phyloP scores from a whole-genome alignment of 805 yeast species.

The Candida schatavii region DNA sequence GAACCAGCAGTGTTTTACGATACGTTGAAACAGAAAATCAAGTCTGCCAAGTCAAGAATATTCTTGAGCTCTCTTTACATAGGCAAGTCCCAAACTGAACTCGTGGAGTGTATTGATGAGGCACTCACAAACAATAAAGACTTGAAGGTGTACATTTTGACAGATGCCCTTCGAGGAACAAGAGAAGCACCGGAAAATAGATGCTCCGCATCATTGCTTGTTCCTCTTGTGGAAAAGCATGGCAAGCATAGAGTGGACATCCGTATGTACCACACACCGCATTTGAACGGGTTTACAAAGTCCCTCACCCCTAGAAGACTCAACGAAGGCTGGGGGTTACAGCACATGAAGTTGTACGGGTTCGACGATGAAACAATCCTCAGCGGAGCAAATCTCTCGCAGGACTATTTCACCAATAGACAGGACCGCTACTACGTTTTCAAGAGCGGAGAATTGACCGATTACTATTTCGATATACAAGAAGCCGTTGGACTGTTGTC shows the following conservation, averaged over 20 bases:
- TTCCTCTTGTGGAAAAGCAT: conserved; percentile 60
- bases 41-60: conserved; percentile 58
- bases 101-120: conserved; percentile 56
- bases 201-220: conserved; percentile 74
- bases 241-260: conserved; percentile 71
- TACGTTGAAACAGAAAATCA: conserved; percentile 60
- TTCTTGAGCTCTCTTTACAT: conserved; percentile 84
- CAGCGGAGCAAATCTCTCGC: conserved; percentile 87
- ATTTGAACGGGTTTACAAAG: conserved; percentile 65
- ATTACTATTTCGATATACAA: conserved; percentile 75
- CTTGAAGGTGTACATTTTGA: conserved; percentile 66
- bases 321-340: conserved; percentile 90
- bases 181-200: conserved; percentile 75
- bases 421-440: conserved; percentile 90
- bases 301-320: conserved; percentile 72
- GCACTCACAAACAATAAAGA: conserved; percentile 61
- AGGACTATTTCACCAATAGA: conserved; percentile 90
- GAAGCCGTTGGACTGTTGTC: conserved; percentile 65
- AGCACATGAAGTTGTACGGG: conserved; percentile 97
- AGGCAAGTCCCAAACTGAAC: conserved; percentile 78
- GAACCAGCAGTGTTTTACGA: conserved; percentile 74
- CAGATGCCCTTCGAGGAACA: conserved; percentile 90
- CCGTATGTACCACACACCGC: conserved; percentile 88
- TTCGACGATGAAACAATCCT: conserved; percentile 86
- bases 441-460: conserved; percentile 52